Percentiles rank a stretch among this genome's conserved stretches.
Evolutionary conservation across 257 asterid genomes (phyloP).

Genomic region (Solanum habrochaites): DNA sequence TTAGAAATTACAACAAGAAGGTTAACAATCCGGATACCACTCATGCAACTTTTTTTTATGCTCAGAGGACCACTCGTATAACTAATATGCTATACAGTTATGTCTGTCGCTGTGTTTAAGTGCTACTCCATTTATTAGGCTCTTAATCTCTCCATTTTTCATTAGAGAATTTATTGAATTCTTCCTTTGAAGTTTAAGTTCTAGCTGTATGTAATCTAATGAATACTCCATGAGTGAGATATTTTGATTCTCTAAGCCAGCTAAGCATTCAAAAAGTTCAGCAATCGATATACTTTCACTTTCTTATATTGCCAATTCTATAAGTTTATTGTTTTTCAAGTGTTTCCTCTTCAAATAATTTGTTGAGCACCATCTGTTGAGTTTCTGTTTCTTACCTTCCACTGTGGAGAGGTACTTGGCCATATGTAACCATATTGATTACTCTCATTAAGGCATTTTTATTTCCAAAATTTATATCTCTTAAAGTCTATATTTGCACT

Average conservation of each 20-base stretch:
- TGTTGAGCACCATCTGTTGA: background rate
- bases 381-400: background rate
- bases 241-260: background rate
- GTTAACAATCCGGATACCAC: background rate
- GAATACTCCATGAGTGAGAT: background rate
- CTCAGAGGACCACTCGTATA: background rate
- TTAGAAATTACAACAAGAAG: background rate
- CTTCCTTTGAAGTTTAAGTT: background rate
- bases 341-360: background rate
- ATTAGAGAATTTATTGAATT: background rate
- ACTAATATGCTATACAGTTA: background rate
- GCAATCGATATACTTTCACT: background rate
- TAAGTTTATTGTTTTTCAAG: background rate
- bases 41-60: background rate
- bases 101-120: background rate
- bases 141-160: background rate
- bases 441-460: background rate
- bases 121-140: background rate
- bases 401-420: background rate
- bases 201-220: background rate
- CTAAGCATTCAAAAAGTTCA: background rate
- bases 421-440: background rate
- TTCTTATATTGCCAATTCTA: background rate
- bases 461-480: background rate
- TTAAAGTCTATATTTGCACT: background rate